Evolutionary conservation across 106 monocot species (phyloP), one percentile per base, ranked within the genome.

Genomic region (Dendrobium catenatum): DNA sequence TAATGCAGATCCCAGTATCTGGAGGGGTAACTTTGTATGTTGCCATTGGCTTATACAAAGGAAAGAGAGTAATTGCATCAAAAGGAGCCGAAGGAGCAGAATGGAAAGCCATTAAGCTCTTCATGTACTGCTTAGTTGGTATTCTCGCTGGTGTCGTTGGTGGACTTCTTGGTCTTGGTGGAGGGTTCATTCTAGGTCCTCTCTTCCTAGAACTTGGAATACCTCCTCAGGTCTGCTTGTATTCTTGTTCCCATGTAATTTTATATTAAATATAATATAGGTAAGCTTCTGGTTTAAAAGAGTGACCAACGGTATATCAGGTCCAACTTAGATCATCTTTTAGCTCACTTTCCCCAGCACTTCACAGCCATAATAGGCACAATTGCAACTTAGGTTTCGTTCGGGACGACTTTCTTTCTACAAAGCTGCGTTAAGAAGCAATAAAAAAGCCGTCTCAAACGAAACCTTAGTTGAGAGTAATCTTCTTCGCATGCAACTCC

Each of bases 191-290:
- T 72, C 77, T 90, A 37, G 90, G 90, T 31, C 90, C 90, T 59
- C 83, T 90, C 54, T 90, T 90, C 81, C 82, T 90, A 72, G 90
- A 90, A 78, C 87, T 90, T 55, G 90, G 90, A n/a, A 85, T 90
- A 54, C 90, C 90, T 72, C 90, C 90, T 42, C 90, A 90, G 85
- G 89, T 87, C 15, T 27, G 48, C 67, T 42, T 31, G 11, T 18
- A 51, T 58, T 75, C 54, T 81, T 20, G 2, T 2, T 74, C n/a
- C 22, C 16, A 20, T 74, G 43, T 74, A 44, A 74, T 20, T 74
- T 70, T 37, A 33, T 37, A 24, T 26, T 1, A 68, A 7, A 29
- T 68, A 16, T 54, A 1, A 37, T 37, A 37, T 37, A 37, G 37
- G 37, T 37, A 37, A 37, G 37, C 37, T 37, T 37, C 37, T 37